Evolutionary conservation across 441 rosid genomes (phyloP), one percentile per base, ranked within the genome.

Genomic region (Mallotus japonicus): DNA sequence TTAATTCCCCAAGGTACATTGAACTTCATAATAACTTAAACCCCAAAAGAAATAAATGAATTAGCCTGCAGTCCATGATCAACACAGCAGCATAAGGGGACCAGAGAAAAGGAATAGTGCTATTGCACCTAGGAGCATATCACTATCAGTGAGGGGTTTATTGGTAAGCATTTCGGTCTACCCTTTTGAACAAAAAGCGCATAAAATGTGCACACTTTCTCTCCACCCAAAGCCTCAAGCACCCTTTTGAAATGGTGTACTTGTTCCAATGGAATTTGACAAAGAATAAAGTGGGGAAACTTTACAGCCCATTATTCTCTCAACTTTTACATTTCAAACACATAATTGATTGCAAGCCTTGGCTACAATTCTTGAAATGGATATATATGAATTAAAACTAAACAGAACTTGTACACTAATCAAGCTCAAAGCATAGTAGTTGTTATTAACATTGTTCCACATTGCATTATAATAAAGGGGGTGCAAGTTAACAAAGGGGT

Each of bases 251-350:
- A 24, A 76, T 37, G 53, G 68, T 49, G 69, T 62, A 53, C 78
- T 80, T 62, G 63, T 34, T 72, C 65, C 62, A 65, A 61, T 68
- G 46, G 70, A 19, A 71, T 51, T 64, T 13, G 20, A 9, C 5
- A 32, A 20, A 74, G 69, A 76, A 63, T 67, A 71, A 76, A 79
- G 73, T 14, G 54, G 4, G 2, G 0, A 8, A 47, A 40, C 80
- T 72, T 79, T 71, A 69, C 77, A 74, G 13, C 81, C 78, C 70
- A 71, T 55, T 61, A 74, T 56, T 55, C 65, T 60, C 60, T 5
- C 10, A 13, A 5, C 6, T 40, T 22, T 3, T 16, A 8, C 2
- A 15, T 15, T 6, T 42, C n/a, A 42, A 42, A 0, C 46, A 42
- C 46, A 42, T 28, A 28, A 28, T 2, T 28, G 3, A 8, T 42